Evolutionary conservation across 2,329 filamentous ascomycete genomes (phyloP).

Genomic region (Ascochyta rabiei): DNA sequence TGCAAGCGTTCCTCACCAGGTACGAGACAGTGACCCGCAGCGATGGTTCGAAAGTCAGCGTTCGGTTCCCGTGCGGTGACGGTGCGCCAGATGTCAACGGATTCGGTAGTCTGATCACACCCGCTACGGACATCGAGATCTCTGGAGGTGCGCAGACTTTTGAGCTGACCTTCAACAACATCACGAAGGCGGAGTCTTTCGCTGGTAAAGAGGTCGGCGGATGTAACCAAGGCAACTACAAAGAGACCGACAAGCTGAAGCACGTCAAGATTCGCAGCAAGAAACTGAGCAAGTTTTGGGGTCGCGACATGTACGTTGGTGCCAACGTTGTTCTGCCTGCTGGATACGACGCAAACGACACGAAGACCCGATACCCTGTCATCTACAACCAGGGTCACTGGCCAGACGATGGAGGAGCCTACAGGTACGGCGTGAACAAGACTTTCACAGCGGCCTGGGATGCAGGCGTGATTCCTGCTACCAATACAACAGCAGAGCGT

Average conservation of each 20-base stretch:
- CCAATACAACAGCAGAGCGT: constrained; percentile 31
- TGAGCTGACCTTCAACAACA: constrained; percentile 39
- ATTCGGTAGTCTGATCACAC: constrained; percentile 40
- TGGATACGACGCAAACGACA: constrained; percentile 43
- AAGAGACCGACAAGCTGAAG: constrained; percentile 42
- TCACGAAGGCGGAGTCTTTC: constrained; percentile 30
- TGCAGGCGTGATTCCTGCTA: constrained; percentile 37
- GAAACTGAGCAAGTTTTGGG: constrained; percentile 46
- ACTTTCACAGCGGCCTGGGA: constrained; percentile 40
- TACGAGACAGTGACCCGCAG: constrained; percentile 46
- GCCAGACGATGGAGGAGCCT: constrained; percentile 31
- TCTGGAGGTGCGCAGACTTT: constrained; percentile 38
- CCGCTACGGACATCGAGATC: constrained; percentile 31
- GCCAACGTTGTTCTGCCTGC: constrained; percentile 45
- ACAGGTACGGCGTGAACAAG: constrained; percentile 23
- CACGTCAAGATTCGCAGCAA: constrained; percentile 48
- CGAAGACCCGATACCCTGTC: constrained; percentile 41
- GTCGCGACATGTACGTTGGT: constrained; percentile 46
- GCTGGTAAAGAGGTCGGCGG: constrained; percentile 46
- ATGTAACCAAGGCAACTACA: constrained; percentile 49
- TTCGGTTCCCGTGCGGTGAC: constrained; percentile 48
- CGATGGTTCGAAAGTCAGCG: constrained; percentile 45
- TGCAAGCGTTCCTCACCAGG: constrained; percentile 45
- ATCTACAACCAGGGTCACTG: constrained; percentile 47
- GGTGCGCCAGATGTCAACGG: constrained; percentile 38